These are phyloP conservation scores for Alternaria novae-zelandiae DNA, from an alignment of 2,329 filamentous ascomycete species.

Conservation along the genomic window DNA sequence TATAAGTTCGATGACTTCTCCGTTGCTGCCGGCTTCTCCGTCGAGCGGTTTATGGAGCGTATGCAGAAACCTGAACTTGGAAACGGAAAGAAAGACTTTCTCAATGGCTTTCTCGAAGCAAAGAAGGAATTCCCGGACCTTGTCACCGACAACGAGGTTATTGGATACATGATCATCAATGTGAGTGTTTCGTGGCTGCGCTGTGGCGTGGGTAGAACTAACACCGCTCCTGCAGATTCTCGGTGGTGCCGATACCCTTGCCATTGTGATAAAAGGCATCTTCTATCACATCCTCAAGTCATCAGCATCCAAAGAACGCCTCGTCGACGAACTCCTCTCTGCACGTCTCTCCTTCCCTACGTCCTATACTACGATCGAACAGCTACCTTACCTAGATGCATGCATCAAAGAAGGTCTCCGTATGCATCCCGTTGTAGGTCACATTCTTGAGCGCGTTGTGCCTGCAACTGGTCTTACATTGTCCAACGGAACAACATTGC, in stretches of 20 bases:
- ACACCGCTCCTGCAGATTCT: constrained; percentile 26
- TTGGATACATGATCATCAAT: constrained; percentile 44
- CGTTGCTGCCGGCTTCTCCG: constrained; percentile 27
- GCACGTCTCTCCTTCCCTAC: constrained; percentile 25
- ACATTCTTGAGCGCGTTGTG: constrained; percentile 41
- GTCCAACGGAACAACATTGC: constrained; percentile 29
- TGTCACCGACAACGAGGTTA: constrained; percentile 39
- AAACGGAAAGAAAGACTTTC: constrained; percentile 29
- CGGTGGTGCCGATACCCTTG: constrained; percentile 40
- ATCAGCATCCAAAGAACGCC: constrained; percentile 24
- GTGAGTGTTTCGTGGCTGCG: constrained; percentile 12
- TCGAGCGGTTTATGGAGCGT: constrained; percentile 29
- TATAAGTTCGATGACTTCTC: constrained; percentile 32
- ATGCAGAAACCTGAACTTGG: constrained; percentile 22
- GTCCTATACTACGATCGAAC: constrained; percentile 23
- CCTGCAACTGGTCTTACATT: constrained; percentile 28
- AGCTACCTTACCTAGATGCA: constrained; percentile 54
- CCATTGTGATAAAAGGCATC: constrained; percentile 33
- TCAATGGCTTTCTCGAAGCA: constrained; percentile 29
- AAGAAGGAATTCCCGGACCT: constrained; percentile 22
- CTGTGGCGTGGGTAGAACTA: background rate
- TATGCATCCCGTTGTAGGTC: constrained; percentile 50
- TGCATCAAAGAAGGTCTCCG: constrained; percentile 57
- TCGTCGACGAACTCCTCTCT: constrained; percentile 31
- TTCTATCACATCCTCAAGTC: constrained; percentile 35